phyloP scores from a whole-genome alignment of 164 flowering plant genomes.

The Amborella trichopoda region DNA sequence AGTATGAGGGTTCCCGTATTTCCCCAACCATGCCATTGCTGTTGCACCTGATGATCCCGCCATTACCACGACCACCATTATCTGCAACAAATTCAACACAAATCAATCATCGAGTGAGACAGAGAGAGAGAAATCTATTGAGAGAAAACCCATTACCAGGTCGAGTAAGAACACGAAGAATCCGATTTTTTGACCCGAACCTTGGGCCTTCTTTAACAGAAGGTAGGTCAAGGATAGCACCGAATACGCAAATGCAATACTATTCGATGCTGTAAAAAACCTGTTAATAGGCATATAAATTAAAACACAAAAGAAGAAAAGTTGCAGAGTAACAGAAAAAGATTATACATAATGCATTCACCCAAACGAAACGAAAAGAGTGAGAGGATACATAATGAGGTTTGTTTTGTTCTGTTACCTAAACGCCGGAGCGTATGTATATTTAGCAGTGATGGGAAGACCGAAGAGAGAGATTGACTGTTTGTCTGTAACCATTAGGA shows the following conservation, averaged over 20 bases:
- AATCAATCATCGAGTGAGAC: neutral
- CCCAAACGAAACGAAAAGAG: neutral
- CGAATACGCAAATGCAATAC: conserved; percentile 22
- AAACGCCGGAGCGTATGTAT: conserved; percentile 27
- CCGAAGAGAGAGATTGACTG: conserved; percentile 16
- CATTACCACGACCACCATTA: conserved; percentile 24
- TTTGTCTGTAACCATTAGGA: conserved; percentile 23
- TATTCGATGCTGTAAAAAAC: conserved; percentile 28
- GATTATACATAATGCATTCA: too few relatives aligned
- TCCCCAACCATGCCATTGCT: conserved; percentile 36
- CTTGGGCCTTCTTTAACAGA: too few relatives aligned
- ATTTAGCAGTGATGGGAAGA: conserved; percentile 20
- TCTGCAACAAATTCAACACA: conserved; percentile 18
- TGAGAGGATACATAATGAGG: too few relatives aligned
- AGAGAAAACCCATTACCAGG: conserved; percentile 22
- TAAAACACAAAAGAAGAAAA: neutral
- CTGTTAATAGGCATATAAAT: conserved; percentile 26
- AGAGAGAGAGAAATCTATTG: neutral
- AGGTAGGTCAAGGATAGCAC: conserved; percentile 27
- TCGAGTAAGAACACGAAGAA: conserved; percentile 41
- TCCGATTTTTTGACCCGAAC: conserved; percentile 10
- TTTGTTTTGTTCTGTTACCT: conserved; percentile 23
- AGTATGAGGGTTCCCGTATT: conserved; percentile 28
- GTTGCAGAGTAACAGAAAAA: neutral
- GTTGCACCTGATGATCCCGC: conserved; percentile 46